Conservation (phyloP, 2,329 filamentous ascomycete species). For the Parascedosporium putredinis region DNA sequence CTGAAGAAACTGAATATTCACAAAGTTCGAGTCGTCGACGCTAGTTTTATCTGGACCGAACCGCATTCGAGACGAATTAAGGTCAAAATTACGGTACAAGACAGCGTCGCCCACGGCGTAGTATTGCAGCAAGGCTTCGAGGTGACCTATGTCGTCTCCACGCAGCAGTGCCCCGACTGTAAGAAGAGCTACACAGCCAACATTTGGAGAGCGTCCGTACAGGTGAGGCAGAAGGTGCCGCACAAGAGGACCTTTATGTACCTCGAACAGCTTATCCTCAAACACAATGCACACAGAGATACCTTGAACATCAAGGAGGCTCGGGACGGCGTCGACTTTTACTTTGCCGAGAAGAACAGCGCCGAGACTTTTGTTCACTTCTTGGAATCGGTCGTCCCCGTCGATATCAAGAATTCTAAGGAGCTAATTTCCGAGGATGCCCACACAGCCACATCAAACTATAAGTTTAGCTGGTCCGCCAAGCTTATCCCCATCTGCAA, state of each 20-base stretch:
- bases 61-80: conserved; percentile 87
- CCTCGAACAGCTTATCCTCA: conserved; percentile 90
- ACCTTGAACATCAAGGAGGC: conserved; percentile 98
- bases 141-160: conserved; percentile 81
- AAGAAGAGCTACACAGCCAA: conserved; percentile 94
- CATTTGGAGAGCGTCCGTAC: conserved; percentile 86
- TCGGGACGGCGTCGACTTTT: conserved; percentile 94
- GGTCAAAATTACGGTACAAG: conserved; percentile 90
- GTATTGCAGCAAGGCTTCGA: conserved; percentile 89
- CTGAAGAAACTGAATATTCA: conserved; percentile 75
- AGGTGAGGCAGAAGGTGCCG: conserved; percentile 91
- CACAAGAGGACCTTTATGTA: conserved; percentile 70
- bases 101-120: conserved; percentile 50
- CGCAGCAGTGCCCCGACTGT: conserved; percentile 91
- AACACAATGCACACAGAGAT: conserved; percentile 82
- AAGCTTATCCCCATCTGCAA: conserved; percentile 94
- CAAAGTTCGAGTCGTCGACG: conserved; percentile 91
- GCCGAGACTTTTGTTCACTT: conserved; percentile 91
- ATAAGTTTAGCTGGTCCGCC: conserved; percentile 87
- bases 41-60: conserved; percentile 96
- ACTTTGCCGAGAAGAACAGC: conserved; percentile 79
- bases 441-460: conserved; percentile 82
- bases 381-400: conserved; percentile 68
- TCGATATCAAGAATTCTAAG: conserved; percentile 63
- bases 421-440: conserved; percentile 89